A percentile compares a stretch with the other conserved stretches of the same genome.
Evolutionary conservation across 2,329 filamentous ascomycete genomes (phyloP).

Genomic region (Pleurostoma richardsiae): DNA sequence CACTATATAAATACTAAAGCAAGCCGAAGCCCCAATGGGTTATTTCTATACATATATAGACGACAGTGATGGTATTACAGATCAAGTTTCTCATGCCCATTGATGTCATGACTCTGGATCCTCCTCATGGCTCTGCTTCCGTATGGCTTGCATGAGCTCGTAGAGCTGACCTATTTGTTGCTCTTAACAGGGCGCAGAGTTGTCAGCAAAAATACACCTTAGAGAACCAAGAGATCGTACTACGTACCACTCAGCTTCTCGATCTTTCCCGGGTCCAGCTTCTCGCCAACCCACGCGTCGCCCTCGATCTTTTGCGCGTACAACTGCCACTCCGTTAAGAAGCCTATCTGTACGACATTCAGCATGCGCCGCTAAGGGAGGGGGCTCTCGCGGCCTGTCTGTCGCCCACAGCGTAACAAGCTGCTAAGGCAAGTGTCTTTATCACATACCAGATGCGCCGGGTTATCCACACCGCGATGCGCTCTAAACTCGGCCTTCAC

Average conservation of each 20-base stretch:
- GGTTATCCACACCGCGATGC: constrained; percentile 81
- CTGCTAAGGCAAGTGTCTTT: not conserved
- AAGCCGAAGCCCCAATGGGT: not conserved
- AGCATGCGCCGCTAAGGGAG: not conserved
- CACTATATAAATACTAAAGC: not conserved
- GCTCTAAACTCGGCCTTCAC: constrained; percentile 88
- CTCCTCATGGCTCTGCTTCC: constrained; percentile 15
- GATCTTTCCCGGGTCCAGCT: constrained; percentile 76
- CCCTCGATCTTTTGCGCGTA: constrained; percentile 93
- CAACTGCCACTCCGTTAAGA: constrained; percentile 92
- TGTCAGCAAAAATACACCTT: constrained; percentile 3
- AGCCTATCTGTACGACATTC: constrained; percentile 65
- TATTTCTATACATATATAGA: not conserved
- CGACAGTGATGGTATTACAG: not conserved
- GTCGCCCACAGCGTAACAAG: too few species aligned
- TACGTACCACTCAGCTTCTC: constrained; percentile 88
- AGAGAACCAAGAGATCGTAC: not conserved
- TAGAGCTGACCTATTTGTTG: constrained; percentile 92
- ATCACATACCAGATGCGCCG: constrained; percentile 73
- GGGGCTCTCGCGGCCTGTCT: not conserved
- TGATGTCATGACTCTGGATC: constrained; percentile 2
- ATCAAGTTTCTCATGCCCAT: not conserved
- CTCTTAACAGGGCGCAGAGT: constrained; percentile 45
- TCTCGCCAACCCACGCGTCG: constrained; percentile 77
- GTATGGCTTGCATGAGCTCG: constrained; percentile 84